Conservation (phyloP, 768 basidiomycete species). For the Tricholoma furcatifolium region DNA sequence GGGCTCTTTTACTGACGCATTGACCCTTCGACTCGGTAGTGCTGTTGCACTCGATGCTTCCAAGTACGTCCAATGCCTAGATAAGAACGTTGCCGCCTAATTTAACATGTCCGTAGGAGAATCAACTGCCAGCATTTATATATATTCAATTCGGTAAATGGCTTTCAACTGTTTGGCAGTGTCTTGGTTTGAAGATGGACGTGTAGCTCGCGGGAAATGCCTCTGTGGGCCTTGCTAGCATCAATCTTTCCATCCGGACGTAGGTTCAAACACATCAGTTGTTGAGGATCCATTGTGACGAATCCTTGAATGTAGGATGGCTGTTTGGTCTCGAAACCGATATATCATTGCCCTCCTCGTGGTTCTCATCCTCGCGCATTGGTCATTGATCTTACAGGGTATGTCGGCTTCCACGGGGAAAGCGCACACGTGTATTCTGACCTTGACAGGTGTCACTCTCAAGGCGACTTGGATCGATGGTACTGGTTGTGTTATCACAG, state of each 20-base stretch:
- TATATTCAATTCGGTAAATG: conserved; percentile 56
- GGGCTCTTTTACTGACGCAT: not conserved
- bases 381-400: conserved; percentile 71
- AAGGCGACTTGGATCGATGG: conserved; percentile 52
- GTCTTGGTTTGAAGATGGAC: not conserved
- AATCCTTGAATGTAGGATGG: conserved; percentile 34
- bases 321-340: conserved; percentile 61
- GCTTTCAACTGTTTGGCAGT: conserved; percentile 4
- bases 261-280: conserved; percentile 24
- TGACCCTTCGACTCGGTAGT: conserved; percentile 27
- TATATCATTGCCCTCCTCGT: conserved; percentile 50
- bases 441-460: conserved; percentile 52
- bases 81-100: not conserved
- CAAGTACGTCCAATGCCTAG: conserved; percentile 25
- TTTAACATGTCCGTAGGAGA: conserved; percentile 27
- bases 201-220: conserved; percentile 35
- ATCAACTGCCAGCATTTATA: conserved; percentile 64
- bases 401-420: not conserved
- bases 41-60: conserved; percentile 50
- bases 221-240: conserved; percentile 56
- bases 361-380: conserved; percentile 64
- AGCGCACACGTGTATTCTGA: not conserved
- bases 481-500: conserved; percentile 49
- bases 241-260: conserved; percentile 61
- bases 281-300: not conserved